Percentiles rank a stretch among this genome's conserved stretches.
phyloP scores from a whole-genome alignment of 495 filamentous ascomycete species.

The Annulohypoxylon moriforme region DNA sequence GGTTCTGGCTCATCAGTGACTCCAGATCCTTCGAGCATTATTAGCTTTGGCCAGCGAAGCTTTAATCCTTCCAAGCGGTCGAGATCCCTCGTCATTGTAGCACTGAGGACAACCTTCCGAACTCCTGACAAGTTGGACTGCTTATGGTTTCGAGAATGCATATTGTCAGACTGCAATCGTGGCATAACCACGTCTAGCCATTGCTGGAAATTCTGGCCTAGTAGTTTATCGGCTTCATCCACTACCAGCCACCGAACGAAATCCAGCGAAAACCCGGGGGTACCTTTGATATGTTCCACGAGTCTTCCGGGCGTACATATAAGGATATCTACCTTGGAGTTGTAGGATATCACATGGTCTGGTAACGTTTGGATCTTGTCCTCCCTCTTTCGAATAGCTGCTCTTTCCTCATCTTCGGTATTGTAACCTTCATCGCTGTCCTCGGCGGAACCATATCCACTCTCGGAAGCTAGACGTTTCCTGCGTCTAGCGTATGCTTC shows the following conservation, averaged over 20 bases:
- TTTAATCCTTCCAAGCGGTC: conserved; percentile 79
- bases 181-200: conserved; percentile 82
- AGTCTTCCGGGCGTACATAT: conserved; percentile 93
- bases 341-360: conserved; percentile 69
- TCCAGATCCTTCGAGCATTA: conserved; percentile 72
- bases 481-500: conserved; percentile 46
- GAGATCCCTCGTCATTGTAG: conserved; percentile 92
- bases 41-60: conserved; percentile 77
- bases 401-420: conserved; percentile 47
- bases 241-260: conserved; percentile 87
- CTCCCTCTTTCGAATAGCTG: conserved; percentile 44
- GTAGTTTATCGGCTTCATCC: conserved; percentile 92
- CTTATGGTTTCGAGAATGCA: conserved; percentile 59
- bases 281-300: conserved; percentile 88
- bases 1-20: conserved; percentile 42
- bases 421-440: conserved; percentile 42
- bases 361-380: conserved; percentile 57
- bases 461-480: conserved; percentile 27
- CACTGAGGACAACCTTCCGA: conserved; percentile 84
- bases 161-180: conserved; percentile 64
- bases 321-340: conserved; percentile 84
- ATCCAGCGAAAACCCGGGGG: conserved; percentile 79
- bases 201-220: conserved; percentile 92
- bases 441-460: conserved; percentile 23
- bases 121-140: conserved; percentile 61